Percentiles rank a stretch among this genome's conserved stretches.
Conservation (phyloP, 805 yeast genomes). For the Metschnikowia bowlesiae region DNA sequence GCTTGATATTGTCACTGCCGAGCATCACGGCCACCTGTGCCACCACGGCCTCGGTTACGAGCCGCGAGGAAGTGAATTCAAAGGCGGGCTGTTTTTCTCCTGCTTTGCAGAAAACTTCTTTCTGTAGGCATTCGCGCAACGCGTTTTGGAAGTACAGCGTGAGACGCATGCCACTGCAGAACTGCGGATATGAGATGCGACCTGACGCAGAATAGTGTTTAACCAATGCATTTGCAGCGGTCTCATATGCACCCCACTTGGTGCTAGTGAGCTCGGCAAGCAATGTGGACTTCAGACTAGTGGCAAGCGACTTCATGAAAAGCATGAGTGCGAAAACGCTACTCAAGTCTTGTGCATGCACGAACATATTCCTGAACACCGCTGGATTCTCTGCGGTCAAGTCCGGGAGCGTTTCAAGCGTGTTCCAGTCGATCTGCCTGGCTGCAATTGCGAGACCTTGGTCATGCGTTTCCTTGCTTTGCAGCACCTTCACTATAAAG, state of each 20-base stretch:
- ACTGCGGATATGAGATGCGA: conserved; percentile 2
- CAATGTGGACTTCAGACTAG: neutral
- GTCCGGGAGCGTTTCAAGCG: conserved; percentile 33
- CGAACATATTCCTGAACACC: neutral
- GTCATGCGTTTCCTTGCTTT: neutral
- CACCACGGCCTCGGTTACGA: conserved; percentile 39
- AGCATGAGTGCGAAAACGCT: neutral
- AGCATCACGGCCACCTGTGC: conserved; percentile 36
- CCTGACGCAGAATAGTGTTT: conserved; percentile 32
- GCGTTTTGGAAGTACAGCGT: conserved; percentile 2
- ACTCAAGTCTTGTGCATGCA: conserved; percentile 1
- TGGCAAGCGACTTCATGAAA: neutral
- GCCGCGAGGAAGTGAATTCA: conserved; percentile 22
- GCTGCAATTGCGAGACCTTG: neutral
- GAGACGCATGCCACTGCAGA: conserved; percentile 5
- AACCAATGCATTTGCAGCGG: conserved; percentile 42
- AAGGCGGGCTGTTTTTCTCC: neutral
- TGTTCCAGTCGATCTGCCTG: conserved; percentile 24
- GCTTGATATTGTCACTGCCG: conserved; percentile 11
- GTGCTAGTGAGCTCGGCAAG: neutral
- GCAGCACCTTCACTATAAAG: conserved; percentile 19
- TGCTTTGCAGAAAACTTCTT: neutral
- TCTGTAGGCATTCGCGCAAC: neutral
- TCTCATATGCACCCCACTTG: conserved; percentile 42
- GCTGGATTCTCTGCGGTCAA: conserved; percentile 9